phyloP scores from a whole-genome alignment of 2,329 filamentous ascomycete species.

The Colletotrichum navitas region DNA sequence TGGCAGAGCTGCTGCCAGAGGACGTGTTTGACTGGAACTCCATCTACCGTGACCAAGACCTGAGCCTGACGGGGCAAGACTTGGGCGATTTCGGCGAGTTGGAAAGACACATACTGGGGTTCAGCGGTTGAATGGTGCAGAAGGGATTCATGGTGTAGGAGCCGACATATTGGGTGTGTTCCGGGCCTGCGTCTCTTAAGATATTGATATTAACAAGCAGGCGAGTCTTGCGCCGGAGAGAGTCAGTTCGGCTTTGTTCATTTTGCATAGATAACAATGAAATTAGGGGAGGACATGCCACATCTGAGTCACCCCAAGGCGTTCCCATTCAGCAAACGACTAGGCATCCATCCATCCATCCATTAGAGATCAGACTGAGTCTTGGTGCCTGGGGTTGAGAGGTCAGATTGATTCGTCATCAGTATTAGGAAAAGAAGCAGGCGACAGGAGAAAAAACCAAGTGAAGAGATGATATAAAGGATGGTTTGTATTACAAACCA shows the following conservation, averaged over 20 bases:
- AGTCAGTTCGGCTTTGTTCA: background rate
- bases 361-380: too few species aligned
- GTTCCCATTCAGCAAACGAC: background rate
- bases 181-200: background rate
- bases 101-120: constrained; percentile 25
- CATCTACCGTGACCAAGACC: constrained; percentile 26
- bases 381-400: background rate
- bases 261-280: background rate
- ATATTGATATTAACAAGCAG: background rate
- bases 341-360: background rate
- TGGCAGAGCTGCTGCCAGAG: constrained; percentile 15
- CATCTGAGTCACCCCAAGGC: background rate
- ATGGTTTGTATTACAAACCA: background rate
- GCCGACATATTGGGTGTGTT: background rate
- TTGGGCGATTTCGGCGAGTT: constrained; percentile 32
- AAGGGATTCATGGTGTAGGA: background rate
- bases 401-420: background rate
- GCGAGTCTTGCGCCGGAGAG: background rate
- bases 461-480: background rate
- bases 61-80: constrained; percentile 22
- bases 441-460: background rate
- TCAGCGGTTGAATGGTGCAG: background rate
- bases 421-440: background rate
- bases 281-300: background rate
- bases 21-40: constrained; percentile 19